Evolutionary conservation across 768 basidiomycete species (phyloP).

Genomic region (Pulveroboletus sp.): DNA sequence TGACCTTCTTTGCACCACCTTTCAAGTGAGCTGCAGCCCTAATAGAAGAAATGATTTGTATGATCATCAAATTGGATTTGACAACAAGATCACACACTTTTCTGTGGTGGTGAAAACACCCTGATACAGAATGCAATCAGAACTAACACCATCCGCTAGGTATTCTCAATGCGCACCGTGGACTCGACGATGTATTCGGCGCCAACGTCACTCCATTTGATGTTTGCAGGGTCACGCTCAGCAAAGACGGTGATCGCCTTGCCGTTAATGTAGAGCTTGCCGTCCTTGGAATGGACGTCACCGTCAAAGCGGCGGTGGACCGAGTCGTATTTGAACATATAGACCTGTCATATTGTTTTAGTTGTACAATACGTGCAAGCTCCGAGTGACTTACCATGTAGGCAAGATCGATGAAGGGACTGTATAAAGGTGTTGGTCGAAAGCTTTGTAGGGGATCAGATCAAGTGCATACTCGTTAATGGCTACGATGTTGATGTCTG

Average conservation of each 20-base stretch:
- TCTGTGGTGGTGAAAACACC: conserved; percentile 98
- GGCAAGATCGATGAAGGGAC: conserved; percentile 93
- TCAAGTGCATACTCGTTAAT: conserved; percentile 77
- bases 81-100: conserved; percentile 45
- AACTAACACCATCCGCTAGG: neutral
- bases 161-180: conserved; percentile 52
- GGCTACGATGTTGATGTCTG: conserved; percentile 81
- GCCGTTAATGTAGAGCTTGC: conserved; percentile 84
- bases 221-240: conserved; percentile 83
- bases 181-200: conserved; percentile 97
- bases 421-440: conserved; percentile 27
- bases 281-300: conserved; percentile 72
- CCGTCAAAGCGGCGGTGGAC: conserved; percentile 93
- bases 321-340: conserved; percentile 98
- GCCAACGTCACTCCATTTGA: conserved; percentile 74
- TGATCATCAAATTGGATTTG: conserved; percentile 4
- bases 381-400: conserved; percentile 72
- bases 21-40: conserved; percentile 91
- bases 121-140: conserved; percentile 29
- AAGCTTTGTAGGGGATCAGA: neutral
- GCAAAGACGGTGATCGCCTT: conserved; percentile 71
- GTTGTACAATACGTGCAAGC: neutral
- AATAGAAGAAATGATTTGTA: conserved; percentile 1
- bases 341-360: conserved; percentile 50
- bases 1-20: conserved; percentile 99